These are phyloP conservation scores for Fomitopsis pulvina DNA, from an alignment of 768 basidiomycete species.

Conservation along the genomic window DNA sequence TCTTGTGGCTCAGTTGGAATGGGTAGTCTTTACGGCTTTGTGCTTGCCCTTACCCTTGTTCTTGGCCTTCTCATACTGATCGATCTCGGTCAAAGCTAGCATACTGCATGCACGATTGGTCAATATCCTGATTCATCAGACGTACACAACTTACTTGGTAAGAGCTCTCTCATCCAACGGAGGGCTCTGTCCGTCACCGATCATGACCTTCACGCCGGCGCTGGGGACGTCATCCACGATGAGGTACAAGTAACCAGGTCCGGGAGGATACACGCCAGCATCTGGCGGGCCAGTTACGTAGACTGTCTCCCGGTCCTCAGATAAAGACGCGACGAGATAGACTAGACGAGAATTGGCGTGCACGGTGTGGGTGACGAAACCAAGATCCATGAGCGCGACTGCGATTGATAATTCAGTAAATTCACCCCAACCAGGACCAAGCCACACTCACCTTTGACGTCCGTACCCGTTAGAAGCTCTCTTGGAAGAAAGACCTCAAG, in stretches of 20 bases:
- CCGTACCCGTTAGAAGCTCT: slow-evolving; percentile 15
- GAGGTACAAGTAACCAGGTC: slow-evolving; percentile 73
- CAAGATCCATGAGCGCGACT: slow-evolving; percentile 79
- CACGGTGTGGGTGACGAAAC: slow-evolving; percentile 72
- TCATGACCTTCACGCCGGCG: slow-evolving; percentile 52
- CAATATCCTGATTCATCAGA: not conserved
- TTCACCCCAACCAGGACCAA: not conserved
- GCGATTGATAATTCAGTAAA: not conserved
- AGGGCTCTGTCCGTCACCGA: slow-evolving; percentile 62
- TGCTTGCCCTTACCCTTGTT: slow-evolving; percentile 7
- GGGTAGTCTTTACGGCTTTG: not conserved
- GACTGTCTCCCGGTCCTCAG: slow-evolving; percentile 41
- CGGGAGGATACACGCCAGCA: slow-evolving; percentile 66
- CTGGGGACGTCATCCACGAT: slow-evolving; percentile 63
- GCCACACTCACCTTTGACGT: slow-evolving; percentile 42
- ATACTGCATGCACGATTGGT: slow-evolving; percentile 29
- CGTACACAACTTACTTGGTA: slow-evolving; percentile 42
- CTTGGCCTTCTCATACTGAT: slow-evolving; percentile 42
- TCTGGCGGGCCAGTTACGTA: slow-evolving; percentile 60
- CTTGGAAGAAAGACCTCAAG: slow-evolving; percentile 37
- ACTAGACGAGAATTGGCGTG: slow-evolving; percentile 76
- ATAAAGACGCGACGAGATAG: slow-evolving; percentile 44
- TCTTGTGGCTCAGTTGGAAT: not conserved
- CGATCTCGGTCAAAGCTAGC: slow-evolving; percentile 38
- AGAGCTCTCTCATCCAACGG: slow-evolving; percentile 48